phyloP scores from a whole-genome alignment of 768 basidiomycete genomes.

The Trametes meyenii region DNA sequence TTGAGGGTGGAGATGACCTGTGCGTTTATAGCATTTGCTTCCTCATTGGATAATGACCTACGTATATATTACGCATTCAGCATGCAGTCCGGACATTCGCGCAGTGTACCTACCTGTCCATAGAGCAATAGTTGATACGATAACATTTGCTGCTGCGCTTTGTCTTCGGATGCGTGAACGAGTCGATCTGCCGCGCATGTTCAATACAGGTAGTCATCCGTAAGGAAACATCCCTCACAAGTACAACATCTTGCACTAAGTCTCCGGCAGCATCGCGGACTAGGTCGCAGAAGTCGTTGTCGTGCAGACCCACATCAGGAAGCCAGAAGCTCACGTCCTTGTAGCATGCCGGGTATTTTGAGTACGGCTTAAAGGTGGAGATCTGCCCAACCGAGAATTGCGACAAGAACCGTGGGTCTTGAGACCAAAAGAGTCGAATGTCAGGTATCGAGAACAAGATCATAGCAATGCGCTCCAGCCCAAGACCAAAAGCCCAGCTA shows the following conservation, averaged over 20 bases:
- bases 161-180: conserved; percentile 89
- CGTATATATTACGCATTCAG: conserved; percentile 3
- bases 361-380: conserved; percentile 85
- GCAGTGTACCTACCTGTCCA: conserved; percentile 77
- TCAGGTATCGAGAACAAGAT: conserved; percentile 96
- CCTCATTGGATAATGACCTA: conserved; percentile 87
- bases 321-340: conserved; percentile 97
- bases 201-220: conserved; percentile 2
- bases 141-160: conserved; percentile 80
- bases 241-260: conserved; percentile 85
- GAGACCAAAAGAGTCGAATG: conserved; percentile 97
- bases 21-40: conserved; percentile 80
- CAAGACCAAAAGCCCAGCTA: conserved; percentile 98
- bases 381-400: conserved; percentile 84
- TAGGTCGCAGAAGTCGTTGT: conserved; percentile 96
- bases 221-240: conserved; percentile 49
- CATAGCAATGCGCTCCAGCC: conserved; percentile 97
- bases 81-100: not conserved
- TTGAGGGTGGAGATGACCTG: conserved; percentile 57
- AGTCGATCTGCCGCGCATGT: conserved; percentile 70
- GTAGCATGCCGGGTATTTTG: conserved; percentile 89
- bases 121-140: conserved; percentile 91
- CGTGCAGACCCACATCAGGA: conserved; percentile 64
- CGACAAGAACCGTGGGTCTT: conserved; percentile 80
- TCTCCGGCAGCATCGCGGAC: conserved; percentile 93